Percentiles rank a stretch among this genome's conserved stretches.
Conservation (phyloP, 164 flowering plant species). For the Umbilicus rupestris region DNA sequence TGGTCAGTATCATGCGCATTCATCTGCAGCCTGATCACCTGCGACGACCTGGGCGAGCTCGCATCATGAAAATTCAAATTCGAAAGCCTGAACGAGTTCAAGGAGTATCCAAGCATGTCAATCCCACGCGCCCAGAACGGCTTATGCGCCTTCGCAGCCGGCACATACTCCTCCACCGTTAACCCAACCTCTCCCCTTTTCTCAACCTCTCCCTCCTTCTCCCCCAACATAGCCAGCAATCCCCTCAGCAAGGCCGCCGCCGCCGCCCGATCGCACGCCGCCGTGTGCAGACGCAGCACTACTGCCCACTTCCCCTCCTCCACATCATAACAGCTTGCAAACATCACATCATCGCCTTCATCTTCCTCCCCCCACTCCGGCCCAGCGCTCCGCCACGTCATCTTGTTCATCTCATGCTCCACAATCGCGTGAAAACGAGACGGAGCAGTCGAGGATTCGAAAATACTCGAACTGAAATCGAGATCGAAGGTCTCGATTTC, state of each 20-base stretch:
- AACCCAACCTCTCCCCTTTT: conserved; percentile 26
- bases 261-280: conserved; percentile 60
- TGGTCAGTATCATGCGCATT: conserved; percentile 29
- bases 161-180: conserved; percentile 62
- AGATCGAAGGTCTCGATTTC: conserved; percentile 23
- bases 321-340: conserved; percentile 32
- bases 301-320: conserved; percentile 35
- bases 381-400: conserved; percentile 37
- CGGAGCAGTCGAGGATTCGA: conserved; percentile 17
- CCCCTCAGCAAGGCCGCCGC: conserved; percentile 46
- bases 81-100: conserved; percentile 56
- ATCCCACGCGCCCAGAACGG: conserved; percentile 80
- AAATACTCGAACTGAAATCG: conserved; percentile 24
- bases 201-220: conserved; percentile 12
- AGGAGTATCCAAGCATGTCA: conserved; percentile 75
- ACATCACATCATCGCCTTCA: conserved; percentile 21
- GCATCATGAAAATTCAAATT: conserved; percentile 43
- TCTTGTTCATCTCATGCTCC: conserved; percentile 58
- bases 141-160: conserved; percentile 48
- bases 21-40: conserved; percentile 46
- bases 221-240: conserved; percentile 23
- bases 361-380: conserved; percentile 11
- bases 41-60: conserved; percentile 28
- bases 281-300: conserved; percentile 55
- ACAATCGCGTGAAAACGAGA: conserved; percentile 35